Percentiles rank a stretch among this genome's conserved stretches.
These are phyloP conservation scores for Orobanche coerulescens DNA, from an alignment of 257 asterid genomes.

Conservation along the genomic window DNA sequence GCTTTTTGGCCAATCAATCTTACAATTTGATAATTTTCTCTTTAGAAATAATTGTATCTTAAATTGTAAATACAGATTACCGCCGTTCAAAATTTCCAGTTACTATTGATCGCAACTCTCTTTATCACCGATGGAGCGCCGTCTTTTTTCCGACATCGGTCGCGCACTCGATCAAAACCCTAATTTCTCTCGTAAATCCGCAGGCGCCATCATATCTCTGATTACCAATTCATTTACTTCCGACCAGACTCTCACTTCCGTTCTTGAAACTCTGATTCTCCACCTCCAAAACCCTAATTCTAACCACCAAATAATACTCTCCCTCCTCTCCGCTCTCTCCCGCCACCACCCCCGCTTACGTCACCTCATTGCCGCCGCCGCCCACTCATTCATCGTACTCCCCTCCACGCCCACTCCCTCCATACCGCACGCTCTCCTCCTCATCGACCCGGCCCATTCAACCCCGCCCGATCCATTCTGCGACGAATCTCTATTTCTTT, in stretches of 20 bases:
- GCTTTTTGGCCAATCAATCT: too few relatives aligned
- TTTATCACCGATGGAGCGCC: constrained; percentile 36
- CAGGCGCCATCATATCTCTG: constrained; percentile 41
- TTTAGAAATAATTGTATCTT: too few relatives aligned
- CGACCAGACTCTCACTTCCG: constrained; percentile 32
- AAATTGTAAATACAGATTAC: too few relatives aligned
- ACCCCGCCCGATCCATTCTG: constrained; percentile 21
- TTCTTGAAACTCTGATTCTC: constrained; percentile 36
- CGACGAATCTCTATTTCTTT: constrained; percentile 51
- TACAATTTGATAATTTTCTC: too few relatives aligned
- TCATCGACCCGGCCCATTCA: constrained; percentile 31
- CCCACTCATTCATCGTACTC: constrained; percentile 31
- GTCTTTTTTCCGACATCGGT: constrained; percentile 30
- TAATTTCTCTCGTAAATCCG: constrained; percentile 19
- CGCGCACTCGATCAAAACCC: constrained; percentile 4
- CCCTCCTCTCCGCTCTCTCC: constrained; percentile 44
- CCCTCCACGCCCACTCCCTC: constrained; percentile 35
- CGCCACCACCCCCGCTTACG: constrained; percentile 38
- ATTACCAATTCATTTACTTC: constrained; percentile 60
- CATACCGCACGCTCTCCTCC: constrained; percentile 47
- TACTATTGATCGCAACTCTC: too few relatives aligned
- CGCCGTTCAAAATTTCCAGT: too few relatives aligned
- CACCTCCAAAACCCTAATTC: constrained; percentile 34
- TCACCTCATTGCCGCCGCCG: constrained; percentile 29
- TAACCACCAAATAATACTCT: constrained; percentile 32